Evolutionary conservation across 129 eudicot genomes (phyloP), one percentile per base, ranked within the genome.

Genomic region (Cynara cardunculus): DNA sequence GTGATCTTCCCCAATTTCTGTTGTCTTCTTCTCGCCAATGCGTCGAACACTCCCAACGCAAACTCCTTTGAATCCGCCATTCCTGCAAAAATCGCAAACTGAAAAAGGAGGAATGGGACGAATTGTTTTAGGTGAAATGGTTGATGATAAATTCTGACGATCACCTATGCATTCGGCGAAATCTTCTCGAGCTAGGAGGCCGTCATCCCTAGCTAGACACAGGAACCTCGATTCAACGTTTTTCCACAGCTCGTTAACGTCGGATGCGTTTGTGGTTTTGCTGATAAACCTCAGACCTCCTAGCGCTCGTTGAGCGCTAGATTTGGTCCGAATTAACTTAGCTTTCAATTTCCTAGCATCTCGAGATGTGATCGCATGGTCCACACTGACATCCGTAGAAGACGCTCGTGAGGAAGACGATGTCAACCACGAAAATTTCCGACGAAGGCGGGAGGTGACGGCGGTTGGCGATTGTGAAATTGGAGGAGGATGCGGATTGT

Each of bases 51-150:
- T 18, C 97, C 99, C 83, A 86, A 77, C 5, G 99, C 99, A 81
- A 96, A 96, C 81, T 96, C 99, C 88, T 93, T 96, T 1, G 99
- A 92, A 34, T 96, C 99, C 64, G 87, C 84, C 99, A 96, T 96
- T 71, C 99, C 99, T 92, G 6, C 8, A 10, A 28, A 82, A 75
- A 13, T 30, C 22, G 30, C 39, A 67, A 14, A 61, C 22, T 18
- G 4, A 26, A 10, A 9, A 1, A 59, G 35, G 24, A 11, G 1
- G 22, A 46, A 77, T 13, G 11, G 3, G 62, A 46, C 19, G 69
- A 28, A 46, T 6, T 41, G 62, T 0, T 21, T 21, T 13, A 31
- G n/a, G 4, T 13, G 31, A 62, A 59, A 26, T 18, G 1, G 10
- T 0, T 1, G 2, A 37, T 41, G 69, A 67, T 49, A 16, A 69